Conservation (phyloP, 2,329 filamentous ascomycete species). For the Claviceps spartinae region DNA sequence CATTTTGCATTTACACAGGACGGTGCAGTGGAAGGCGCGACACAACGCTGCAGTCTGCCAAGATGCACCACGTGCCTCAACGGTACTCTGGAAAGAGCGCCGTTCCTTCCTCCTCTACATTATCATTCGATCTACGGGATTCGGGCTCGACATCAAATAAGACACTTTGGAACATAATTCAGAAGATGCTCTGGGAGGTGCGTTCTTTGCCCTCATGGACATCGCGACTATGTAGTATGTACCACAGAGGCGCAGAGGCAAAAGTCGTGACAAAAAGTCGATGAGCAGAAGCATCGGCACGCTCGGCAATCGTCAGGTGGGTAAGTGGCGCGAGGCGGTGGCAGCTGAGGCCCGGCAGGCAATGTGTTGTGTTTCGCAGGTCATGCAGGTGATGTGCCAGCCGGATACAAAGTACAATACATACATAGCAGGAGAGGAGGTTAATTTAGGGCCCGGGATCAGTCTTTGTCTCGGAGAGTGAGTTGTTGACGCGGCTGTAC, state of each 20-base stretch:
- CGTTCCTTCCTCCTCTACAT: background rate
- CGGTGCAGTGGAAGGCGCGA: background rate
- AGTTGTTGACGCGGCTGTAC: no score
- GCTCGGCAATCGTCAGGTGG: background rate
- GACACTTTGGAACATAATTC: no score
- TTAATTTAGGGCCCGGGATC: no score
- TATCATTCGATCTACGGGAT: no score
- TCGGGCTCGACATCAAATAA: no score
- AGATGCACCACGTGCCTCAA: background rate
- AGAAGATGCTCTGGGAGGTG: no score
- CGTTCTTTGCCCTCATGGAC: no score
- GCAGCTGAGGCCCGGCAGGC: background rate
- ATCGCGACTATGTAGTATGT: no score
- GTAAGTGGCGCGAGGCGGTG: constrained; percentile 1
- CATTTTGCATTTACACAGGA: background rate
- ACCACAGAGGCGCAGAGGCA: background rate
- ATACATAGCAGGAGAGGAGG: no score
- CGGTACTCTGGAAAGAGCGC: background rate
- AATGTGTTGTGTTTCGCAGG: background rate
- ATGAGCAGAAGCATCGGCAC: background rate
- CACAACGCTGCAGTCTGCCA: background rate
- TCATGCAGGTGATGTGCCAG: background rate
- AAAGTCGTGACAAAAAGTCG: background rate
- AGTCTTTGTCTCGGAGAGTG: no score
- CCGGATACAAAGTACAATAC: background rate